Evolutionary conservation across 2,329 filamentous ascomycete species (phyloP).

Genomic region (Microdochium paspali): DNA sequence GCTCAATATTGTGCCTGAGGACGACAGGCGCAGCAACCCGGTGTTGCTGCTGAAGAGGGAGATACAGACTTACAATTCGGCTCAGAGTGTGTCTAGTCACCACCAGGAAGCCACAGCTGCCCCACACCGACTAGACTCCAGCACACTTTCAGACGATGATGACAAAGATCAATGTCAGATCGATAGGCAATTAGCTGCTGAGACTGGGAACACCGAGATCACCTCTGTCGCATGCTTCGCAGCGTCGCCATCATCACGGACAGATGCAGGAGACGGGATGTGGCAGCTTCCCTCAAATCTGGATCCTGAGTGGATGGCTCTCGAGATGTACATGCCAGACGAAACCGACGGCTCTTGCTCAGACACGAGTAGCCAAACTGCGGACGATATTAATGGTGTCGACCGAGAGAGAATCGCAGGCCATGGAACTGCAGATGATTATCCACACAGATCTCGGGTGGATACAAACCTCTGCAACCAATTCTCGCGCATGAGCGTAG

Average conservation of each 20-base stretch:
- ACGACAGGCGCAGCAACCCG: constrained; percentile 60
- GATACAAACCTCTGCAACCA: background rate
- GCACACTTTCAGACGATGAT: constrained; percentile 4
- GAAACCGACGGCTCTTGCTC: constrained; percentile 23
- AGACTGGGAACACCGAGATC: constrained; percentile 14
- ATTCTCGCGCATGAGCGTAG: background rate
- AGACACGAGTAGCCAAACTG: constrained; percentile 30
- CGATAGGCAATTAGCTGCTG: constrained; percentile 33
- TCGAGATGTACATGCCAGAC: constrained; percentile 71
- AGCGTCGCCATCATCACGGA: constrained; percentile 1
- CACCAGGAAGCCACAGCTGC: no score
- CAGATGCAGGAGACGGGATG: constrained; percentile 6
- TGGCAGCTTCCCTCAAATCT: constrained; percentile 64
- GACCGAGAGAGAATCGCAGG: background rate
- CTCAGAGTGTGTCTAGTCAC: no score
- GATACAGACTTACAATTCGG: constrained; percentile 15
- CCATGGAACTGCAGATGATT: background rate
- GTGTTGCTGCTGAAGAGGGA: constrained; percentile 69
- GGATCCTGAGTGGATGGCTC: constrained; percentile 84
- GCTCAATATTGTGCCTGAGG: constrained; percentile 58
- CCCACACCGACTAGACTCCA: constrained; percentile 6
- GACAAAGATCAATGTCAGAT: constrained; percentile 32
- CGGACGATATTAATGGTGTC: constrained; percentile 19
- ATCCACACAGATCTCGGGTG: background rate
- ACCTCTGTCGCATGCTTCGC: constrained; percentile 9